phyloP scores from a whole-genome alignment of 2,329 filamentous ascomycete genomes.

The Sporothrix sp. region DNA sequence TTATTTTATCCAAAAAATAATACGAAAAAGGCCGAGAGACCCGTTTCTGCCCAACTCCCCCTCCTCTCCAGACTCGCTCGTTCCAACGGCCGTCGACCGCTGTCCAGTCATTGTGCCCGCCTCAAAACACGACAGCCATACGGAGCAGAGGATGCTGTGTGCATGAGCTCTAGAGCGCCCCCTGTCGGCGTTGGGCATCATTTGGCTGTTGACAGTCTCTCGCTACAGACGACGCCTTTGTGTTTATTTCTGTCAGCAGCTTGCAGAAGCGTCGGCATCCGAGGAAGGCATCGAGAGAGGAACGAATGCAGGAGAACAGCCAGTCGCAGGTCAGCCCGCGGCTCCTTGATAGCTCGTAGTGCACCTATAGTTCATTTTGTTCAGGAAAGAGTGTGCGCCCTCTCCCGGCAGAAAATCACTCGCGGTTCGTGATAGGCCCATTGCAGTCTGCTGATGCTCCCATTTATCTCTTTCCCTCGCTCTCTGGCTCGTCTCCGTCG shows the following conservation, averaged over 20 bases:
- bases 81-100: constrained; percentile 19
- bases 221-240: too few species aligned
- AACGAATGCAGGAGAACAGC: background rate
- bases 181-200: constrained; percentile 5
- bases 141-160: background rate
- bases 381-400: background rate
- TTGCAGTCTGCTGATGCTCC: too few species aligned
- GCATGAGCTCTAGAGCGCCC: too few species aligned
- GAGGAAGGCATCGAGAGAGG: background rate
- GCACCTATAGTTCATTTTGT: background rate
- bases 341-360: background rate
- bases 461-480: too few species aligned
- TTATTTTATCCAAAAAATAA: background rate
- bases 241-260: background rate
- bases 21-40: background rate
- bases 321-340: background rate
- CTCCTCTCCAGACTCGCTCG: background rate
- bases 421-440: too few species aligned
- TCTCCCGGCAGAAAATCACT: background rate
- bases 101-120: constrained; percentile 20
- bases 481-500: background rate
- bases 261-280: background rate
- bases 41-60: constrained; percentile 26
- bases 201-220: background rate
- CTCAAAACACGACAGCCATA: constrained; percentile 5